Percentiles rank a stretch among this genome's conserved stretches.
phyloP scores from a whole-genome alignment of 805 yeast genomes.

The Dipodascus geniculatus region DNA sequence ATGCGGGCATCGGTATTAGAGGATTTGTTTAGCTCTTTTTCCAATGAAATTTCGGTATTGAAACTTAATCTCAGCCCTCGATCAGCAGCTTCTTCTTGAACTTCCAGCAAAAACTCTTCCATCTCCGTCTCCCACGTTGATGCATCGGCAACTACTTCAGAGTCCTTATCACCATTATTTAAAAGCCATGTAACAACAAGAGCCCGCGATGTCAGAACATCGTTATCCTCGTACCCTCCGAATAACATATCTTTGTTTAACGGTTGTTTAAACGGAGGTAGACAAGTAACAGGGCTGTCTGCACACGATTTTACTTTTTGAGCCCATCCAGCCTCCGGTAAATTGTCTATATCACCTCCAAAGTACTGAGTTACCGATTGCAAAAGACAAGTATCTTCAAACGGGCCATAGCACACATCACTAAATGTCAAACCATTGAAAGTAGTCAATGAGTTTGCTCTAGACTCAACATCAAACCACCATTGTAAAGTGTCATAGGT shows the following conservation, averaged over 20 bases:
- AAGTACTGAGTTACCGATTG: conserved; percentile 88
- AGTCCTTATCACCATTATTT: conserved; percentile 36
- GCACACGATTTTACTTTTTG: conserved; percentile 47
- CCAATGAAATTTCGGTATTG: conserved; percentile 74
- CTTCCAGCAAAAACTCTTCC: conserved; percentile 38
- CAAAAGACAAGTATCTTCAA: conserved; percentile 60
- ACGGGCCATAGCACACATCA: conserved; percentile 74
- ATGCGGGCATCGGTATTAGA: conserved; percentile 68
- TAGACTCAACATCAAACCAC: conserved; percentile 78
- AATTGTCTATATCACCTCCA: conserved; percentile 41
- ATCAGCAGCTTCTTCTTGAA: conserved; percentile 36
- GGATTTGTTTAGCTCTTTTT: conserved; percentile 71
- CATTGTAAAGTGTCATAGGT: conserved; percentile 58
- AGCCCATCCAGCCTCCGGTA: conserved; percentile 48
- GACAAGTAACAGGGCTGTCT: conserved; percentile 73
- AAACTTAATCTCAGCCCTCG: conserved; percentile 55
- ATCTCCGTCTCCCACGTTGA: conserved; percentile 62
- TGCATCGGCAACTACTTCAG: conserved; percentile 29
- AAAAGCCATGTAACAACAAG: conserved; percentile 65
- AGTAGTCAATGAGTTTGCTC: conserved; percentile 30
- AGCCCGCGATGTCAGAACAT: conserved; percentile 53
- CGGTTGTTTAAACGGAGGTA: conserved; percentile 89
- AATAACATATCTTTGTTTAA: conserved; percentile 60
- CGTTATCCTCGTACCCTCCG: conserved; percentile 35
- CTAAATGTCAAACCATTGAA: conserved; percentile 30